Evolutionary conservation across 495 filamentous ascomycete species (phyloP).

Genomic region (Penicillium antarcticum): DNA sequence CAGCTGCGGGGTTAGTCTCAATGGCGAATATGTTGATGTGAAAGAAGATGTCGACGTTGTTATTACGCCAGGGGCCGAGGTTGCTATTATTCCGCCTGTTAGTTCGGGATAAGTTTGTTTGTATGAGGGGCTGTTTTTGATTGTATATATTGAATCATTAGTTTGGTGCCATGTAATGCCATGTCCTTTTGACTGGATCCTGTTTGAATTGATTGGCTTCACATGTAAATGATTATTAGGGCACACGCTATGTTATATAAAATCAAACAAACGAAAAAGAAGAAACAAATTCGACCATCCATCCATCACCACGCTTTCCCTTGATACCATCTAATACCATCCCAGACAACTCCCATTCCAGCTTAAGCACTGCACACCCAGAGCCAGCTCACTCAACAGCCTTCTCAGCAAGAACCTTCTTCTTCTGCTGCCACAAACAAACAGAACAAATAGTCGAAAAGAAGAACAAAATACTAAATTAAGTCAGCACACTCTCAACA

Average conservation of each 20-base stretch:
- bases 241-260: not conserved
- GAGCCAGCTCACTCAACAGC: slow-evolving; percentile 12
- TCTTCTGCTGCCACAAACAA: slow-evolving; percentile 57
- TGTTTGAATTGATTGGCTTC: not conserved
- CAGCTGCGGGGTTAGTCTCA: slow-evolving; percentile 81
- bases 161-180: too few species aligned
- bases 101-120: slow-evolving; percentile 50
- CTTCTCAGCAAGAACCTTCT: slow-evolving; percentile 32
- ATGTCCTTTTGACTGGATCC: not conserved
- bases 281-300: too few species aligned
- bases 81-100: slow-evolving; percentile 95
- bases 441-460: slow-evolving; percentile 57
- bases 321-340: too few species aligned
- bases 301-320: too few species aligned
- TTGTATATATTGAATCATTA: too few species aligned
- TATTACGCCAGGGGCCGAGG: slow-evolving; percentile 80
- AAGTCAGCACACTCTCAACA: slow-evolving; percentile 1
- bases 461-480: slow-evolving; percentile 62
- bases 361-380: slow-evolving; percentile 8
- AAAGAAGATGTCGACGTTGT: slow-evolving; percentile 30
- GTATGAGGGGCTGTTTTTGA: not conserved
- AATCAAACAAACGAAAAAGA: not conserved
- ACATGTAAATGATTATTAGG: not conserved
- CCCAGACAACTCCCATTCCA: too few species aligned
- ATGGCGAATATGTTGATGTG: slow-evolving; percentile 84